phyloP scores from a whole-genome alignment of 345 rosid species.

The Eucalyptus paniculata region DNA sequence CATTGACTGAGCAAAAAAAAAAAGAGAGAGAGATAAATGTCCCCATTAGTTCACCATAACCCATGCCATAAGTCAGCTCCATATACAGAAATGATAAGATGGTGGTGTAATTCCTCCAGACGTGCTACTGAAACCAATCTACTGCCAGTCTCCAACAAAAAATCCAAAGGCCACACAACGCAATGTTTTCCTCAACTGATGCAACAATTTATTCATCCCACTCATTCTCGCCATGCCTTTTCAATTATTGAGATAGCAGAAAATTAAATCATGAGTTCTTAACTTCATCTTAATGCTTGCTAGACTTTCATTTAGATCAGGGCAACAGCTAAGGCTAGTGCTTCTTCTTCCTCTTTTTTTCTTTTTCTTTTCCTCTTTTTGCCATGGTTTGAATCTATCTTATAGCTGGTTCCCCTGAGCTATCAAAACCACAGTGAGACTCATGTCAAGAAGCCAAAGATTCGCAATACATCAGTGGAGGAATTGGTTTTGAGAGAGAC shows the following conservation, averaged over 20 bases:
- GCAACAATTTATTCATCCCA: background rate
- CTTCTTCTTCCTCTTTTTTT: background rate
- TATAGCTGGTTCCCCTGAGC: background rate
- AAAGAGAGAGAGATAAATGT: background rate
- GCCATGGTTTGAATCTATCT: background rate
- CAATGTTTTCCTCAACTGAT: background rate
- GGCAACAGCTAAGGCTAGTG: background rate
- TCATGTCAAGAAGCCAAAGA: background rate
- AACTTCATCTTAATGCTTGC: background rate
- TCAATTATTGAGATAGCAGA: background rate
- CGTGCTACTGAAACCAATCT: background rate
- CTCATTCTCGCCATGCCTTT: background rate
- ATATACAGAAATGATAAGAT: background rate
- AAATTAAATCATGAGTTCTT: background rate
- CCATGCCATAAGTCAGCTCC: background rate
- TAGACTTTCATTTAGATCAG: background rate
- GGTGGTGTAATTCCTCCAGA: background rate
- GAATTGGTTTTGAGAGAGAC: background rate
- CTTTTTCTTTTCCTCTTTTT: background rate
- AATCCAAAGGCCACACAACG: background rate
- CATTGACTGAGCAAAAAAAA: slow-evolving; percentile 14
- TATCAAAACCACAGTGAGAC: background rate
- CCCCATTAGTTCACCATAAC: background rate
- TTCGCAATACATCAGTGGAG: background rate
- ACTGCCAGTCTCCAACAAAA: background rate